Evolutionary conservation across 257 asterid genomes (phyloP).

Genomic region (Solanum etuberosum): DNA sequence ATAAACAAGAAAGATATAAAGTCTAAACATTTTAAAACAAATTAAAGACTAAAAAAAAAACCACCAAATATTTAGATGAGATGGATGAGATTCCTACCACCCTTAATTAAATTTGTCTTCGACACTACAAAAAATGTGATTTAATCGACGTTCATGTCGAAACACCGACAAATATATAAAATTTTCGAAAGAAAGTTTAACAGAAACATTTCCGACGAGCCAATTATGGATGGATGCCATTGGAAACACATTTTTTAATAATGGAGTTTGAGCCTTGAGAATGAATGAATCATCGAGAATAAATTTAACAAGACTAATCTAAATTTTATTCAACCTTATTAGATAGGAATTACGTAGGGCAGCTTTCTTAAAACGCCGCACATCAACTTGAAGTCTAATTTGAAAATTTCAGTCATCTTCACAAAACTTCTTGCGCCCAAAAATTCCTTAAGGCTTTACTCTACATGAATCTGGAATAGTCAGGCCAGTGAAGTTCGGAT

Average conservation of each 20-base stretch:
- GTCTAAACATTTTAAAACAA: neutral
- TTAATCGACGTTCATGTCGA: accelerated
- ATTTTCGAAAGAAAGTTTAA: neutral
- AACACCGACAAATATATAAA: neutral
- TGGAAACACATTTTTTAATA: neutral
- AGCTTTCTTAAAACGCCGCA: neutral
- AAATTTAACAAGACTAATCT: neutral
- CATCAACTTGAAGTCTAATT: neutral
- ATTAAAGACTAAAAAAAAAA: neutral
- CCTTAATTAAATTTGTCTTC: neutral
- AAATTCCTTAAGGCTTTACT: neutral
- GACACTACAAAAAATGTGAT: neutral
- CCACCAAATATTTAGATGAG: neutral
- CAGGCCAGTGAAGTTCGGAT: neutral
- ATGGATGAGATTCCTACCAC: neutral
- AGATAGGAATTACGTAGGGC: neutral
- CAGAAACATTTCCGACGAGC: neutral
- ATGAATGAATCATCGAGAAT: neutral
- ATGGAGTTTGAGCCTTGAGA: neutral
- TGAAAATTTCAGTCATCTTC: neutral
- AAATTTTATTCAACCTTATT: neutral
- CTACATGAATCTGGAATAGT: neutral
- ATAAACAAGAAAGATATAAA: neutral
- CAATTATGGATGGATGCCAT: neutral
- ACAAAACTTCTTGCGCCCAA: neutral